Base-by-base conservation (phyloP, 1,284 basidiomycete genomes). In the Ceratobasidium papillatum region DNA sequence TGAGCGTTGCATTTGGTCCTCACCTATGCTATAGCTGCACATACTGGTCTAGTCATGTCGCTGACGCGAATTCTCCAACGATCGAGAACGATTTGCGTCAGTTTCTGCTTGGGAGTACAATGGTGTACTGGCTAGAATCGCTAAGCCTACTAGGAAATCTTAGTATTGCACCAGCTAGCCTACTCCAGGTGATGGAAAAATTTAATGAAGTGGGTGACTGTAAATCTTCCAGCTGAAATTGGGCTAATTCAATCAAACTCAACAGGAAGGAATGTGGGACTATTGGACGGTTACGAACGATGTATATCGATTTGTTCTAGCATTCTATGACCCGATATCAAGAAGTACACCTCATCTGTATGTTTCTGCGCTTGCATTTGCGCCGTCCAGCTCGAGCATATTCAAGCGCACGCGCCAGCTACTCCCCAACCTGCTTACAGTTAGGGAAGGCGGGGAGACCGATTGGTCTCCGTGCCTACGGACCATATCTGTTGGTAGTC, bases 51-150 rank as follows among this genome's bases (percentile, higher is more conserved):
- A 25, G 34, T 17, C 74, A 72, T 47, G 9, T 72, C 12, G 41
- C 32, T 25, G n/a, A 51, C 9, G 49, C 68, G 22, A 12, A 8
- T 1, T 11, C 36, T 11, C 5, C 1, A 1, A 22, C n/a, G 1
- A 32, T 59, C 7, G 58, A 38, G 0, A 0, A 1, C 0, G 7
- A 2, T 59, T 25, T 59, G 17, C 47, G 19, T 5, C 11, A n/a
- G 1, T 54, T 45, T 14, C 34, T 52, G 38, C 19, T 41, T 11
- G 49, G 47, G 49, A 36, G 32, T 11, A 22, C 45, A 1, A 47
- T 73, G 14, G 1, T 75, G 0, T 63, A 63, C 30, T 75, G 75
- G 75, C 8, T 75, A 5, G 75, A 75, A 19, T 51, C 32, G 12
- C 32, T 72, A 25, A 72, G 68, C n/a, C 43, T 75, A 3, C 51